Percentiles rank a stretch among this genome's conserved stretches.
These are phyloP conservation scores for Calonectria ilicicola DNA, from an alignment of 2,329 filamentous ascomycete genomes.

Conservation along the genomic window DNA sequence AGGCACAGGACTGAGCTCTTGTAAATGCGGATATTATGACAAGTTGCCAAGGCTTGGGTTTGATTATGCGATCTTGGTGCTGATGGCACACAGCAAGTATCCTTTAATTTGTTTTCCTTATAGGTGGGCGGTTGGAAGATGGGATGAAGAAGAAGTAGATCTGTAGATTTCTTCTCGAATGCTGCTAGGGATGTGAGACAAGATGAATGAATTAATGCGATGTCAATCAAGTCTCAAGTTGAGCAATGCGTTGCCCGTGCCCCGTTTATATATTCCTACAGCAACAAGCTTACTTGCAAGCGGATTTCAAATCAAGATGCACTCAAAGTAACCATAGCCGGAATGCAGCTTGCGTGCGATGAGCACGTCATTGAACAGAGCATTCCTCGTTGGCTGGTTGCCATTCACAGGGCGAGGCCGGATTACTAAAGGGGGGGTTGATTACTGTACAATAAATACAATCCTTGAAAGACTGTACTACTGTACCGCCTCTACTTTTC, in stretches of 20 bases:
- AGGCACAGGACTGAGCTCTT: neutral
- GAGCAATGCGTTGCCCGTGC: constrained; percentile 10
- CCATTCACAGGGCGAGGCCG: constrained; percentile 33
- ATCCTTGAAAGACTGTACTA: no score
- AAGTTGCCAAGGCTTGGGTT: constrained; percentile 11
- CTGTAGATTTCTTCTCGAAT: neutral
- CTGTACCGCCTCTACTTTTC: neutral
- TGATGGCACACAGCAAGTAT: neutral
- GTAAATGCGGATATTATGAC: neutral
- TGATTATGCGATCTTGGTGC: neutral
- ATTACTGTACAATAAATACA: constrained; percentile 34
- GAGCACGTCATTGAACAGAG: constrained; percentile 41
- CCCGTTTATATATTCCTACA: constrained; percentile 31
- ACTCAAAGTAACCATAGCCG: constrained; percentile 29
- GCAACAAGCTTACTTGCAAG: constrained; percentile 8
- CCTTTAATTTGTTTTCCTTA: no score
- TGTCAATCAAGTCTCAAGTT: constrained; percentile 9
- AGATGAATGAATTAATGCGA: neutral
- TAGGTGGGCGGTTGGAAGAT: neutral
- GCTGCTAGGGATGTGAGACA: neutral
- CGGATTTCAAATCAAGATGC: constrained; percentile 45
- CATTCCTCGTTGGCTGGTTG: constrained; percentile 34
- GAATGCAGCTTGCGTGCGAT: constrained; percentile 28
- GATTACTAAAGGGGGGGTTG: constrained; percentile 39
- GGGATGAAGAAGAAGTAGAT: neutral